Evolutionary conservation across 1,139 yeast species (phyloP).

Genomic region (Cylindricascospora bacillispora): DNA sequence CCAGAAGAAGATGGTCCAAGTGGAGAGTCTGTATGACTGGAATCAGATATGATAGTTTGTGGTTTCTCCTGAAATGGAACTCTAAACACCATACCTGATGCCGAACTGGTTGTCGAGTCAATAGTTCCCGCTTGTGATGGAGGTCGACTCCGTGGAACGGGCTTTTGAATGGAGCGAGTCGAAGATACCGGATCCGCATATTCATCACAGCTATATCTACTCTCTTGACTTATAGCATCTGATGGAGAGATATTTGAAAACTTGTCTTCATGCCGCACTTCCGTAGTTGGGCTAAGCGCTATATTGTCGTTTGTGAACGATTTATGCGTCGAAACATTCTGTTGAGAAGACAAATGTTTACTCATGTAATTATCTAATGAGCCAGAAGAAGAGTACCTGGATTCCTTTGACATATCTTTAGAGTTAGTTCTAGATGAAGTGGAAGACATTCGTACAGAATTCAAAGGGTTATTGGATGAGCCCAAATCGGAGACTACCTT

Average conservation of each 20-base stretch:
- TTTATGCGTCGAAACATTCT: neutral
- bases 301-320: neutral
- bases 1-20: too few species aligned
- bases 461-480: slow-evolving; percentile 7
- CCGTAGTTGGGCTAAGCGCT: too few species aligned
- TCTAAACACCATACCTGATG: slow-evolving; percentile 35
- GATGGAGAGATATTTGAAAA: neutral
- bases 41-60: too few species aligned
- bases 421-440: slow-evolving; percentile 8
- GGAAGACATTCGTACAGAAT: slow-evolving; percentile 8
- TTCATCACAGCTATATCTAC: slow-evolving; percentile 1
- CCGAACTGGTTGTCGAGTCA: slow-evolving; percentile 17
- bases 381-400: slow-evolving; percentile 9
- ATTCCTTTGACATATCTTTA: slow-evolving; percentile 3
- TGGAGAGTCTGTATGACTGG: too few species aligned
- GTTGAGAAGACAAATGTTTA: slow-evolving; percentile 2
- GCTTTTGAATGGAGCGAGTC: neutral
- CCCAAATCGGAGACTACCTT: slow-evolving; percentile 18
- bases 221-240: neutral
- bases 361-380: slow-evolving; percentile 27
- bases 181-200: neutral
- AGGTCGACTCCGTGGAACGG: too few species aligned
- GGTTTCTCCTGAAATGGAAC: too few species aligned
- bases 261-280: too few species aligned
- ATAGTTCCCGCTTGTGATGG: too few species aligned